Evolutionary conservation across 208 protist species (phyloP), one percentile per base, ranked within the genome.

Genomic region (Leishmania arabica): DNA sequence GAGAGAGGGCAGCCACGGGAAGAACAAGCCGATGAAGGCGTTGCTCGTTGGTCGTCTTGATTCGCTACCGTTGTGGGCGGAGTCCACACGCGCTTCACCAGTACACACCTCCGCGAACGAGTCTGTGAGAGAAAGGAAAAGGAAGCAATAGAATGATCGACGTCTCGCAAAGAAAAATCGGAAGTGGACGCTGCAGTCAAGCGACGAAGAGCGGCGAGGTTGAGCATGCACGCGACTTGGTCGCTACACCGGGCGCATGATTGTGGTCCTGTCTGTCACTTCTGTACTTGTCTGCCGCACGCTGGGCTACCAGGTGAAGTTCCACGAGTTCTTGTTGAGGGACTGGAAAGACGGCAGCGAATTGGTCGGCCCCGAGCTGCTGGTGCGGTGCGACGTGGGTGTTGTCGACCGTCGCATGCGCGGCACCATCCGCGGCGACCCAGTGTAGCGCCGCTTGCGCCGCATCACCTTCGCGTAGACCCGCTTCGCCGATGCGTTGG

Each of bases 271-370:
- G n/a, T n/a, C 13, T n/a, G 37, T n/a, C 37, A 42, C 19, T 49
- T 15, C 2, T 15, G 37, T 47, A 71, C 66, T 37, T 66, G 60
- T 17, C 31, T n/a, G 37, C 60, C n/a, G n/a, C 60, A 19, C 60
- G 42, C 24, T 37, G 49, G 68, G 53, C 54, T 79, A 97, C 94
- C 94, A 97, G 4, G 88, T 92, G n/a, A 97, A 93, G 79, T 97
- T 97, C 94, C 94, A 97, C 42, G 92, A 86, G 75, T 94, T 90
- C 78, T 89, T 92, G 82, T 90, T 91, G 68, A 96, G 89, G 0
- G 89, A 90, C 62, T 87, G 82, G 79, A 96, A 97, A 27, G 83
- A 81, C 27, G 89, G 88, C 31, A 88, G 86, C 53, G 76, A 21
- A 34, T 65, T 69, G 13, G 27, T n/a, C 27, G 77, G 65, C 27